Conservation (phyloP, 495 filamentous ascomycete species). For the Xanthoparmelia taractica region DNA sequence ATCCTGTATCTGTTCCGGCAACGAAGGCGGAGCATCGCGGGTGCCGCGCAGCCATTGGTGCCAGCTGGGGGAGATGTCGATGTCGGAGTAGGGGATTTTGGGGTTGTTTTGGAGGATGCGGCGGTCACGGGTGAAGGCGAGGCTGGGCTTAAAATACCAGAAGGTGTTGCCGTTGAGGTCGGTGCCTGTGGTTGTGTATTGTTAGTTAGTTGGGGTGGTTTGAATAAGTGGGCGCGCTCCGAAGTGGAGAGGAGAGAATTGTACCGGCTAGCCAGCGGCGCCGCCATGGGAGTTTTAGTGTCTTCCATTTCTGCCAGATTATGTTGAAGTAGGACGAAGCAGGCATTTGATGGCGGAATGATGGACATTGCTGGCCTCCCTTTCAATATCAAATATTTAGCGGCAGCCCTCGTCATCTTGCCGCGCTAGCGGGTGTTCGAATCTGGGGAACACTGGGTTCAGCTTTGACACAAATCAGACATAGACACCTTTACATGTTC, state of each 20-base stretch:
- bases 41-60: conserved; percentile 93
- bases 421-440: neutral
- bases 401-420: conserved; percentile 2
- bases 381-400: neutral
- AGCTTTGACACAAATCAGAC: neutral
- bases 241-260: neutral
- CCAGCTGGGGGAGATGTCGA: conserved; percentile 67
- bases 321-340: conserved; percentile 36
- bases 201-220: conserved; percentile 19
- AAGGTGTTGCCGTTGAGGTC: conserved; percentile 88
- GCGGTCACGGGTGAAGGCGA: conserved; percentile 47
- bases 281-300: conserved; percentile 77
- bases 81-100: conserved; percentile 57
- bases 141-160: conserved; percentile 76
- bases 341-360: conserved; percentile 10
- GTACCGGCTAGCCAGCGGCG: conserved; percentile 70
- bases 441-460: conserved; percentile 1
- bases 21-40: conserved; percentile 57
- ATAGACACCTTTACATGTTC: neutral
- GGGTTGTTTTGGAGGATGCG: conserved; percentile 62
- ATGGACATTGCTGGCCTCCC: neutral
- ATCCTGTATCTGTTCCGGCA: conserved; percentile 69
- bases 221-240: conserved; percentile 5
- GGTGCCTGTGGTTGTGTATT: conserved; percentile 52
- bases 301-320: conserved; percentile 81